phyloP scores from a whole-genome alignment of 139 green algal species.

The Penium margaritaceum region DNA sequence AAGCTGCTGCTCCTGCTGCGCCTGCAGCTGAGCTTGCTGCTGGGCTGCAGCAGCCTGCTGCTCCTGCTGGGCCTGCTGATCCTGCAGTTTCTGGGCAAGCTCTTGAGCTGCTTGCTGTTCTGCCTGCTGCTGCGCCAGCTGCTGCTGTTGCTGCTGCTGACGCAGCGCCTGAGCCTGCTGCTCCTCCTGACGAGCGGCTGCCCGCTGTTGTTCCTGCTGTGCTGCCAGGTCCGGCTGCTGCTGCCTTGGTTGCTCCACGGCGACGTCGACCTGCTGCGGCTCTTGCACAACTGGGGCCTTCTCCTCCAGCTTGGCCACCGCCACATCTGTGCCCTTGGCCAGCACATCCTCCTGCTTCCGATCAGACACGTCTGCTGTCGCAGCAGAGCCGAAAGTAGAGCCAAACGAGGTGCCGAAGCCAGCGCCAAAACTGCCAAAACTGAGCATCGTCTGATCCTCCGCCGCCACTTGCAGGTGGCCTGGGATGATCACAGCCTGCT shows the following conservation, averaged over 20 bases:
- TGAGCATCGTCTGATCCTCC: conserved; percentile 37
- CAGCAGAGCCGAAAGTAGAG: conserved; percentile 17
- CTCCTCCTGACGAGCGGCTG: not conserved
- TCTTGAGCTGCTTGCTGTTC: not conserved
- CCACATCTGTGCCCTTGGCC: too few species aligned
- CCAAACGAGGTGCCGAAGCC: conserved; percentile 31
- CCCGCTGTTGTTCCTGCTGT: not conserved
- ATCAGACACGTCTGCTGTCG: too few species aligned
- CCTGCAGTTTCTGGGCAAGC: not conserved
- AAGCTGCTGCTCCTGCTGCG: not conserved
- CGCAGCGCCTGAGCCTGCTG: not conserved
- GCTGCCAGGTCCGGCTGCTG: not conserved
- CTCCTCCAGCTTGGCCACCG: too few species aligned
- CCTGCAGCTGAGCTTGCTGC: too few species aligned
- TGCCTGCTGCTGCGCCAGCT: not conserved
- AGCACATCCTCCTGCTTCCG: too few species aligned
- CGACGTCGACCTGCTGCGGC: too few species aligned
- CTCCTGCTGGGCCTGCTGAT: not conserved
- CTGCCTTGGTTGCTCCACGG: too few species aligned
- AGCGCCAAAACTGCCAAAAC: conserved; percentile 40
- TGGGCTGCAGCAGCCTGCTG: too few species aligned
- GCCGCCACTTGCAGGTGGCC: conserved; percentile 36
- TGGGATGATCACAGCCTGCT: conserved; percentile 41
- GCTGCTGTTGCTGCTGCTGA: not conserved
- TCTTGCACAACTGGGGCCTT: too few species aligned